Base-by-base conservation (phyloP, 345 rosid species). In the Salix suchowensis region DNA sequence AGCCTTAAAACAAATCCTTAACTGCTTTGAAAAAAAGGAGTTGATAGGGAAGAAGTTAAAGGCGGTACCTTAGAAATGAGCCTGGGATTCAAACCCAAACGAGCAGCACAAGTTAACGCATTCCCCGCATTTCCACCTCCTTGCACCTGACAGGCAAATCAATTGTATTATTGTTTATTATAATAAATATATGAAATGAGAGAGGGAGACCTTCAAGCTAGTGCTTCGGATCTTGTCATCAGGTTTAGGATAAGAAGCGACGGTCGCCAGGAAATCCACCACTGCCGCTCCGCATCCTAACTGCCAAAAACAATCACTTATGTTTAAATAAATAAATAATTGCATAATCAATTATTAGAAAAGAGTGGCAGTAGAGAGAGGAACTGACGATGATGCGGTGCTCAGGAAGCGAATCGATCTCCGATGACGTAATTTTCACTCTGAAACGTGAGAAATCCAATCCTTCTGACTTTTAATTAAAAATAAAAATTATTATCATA, bases 181-280 rank as follows among this genome's bases (percentile, higher is more conserved):
- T 2, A 42, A 42, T 10, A 46, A 52, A 2, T 4, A 18, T 13
- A 58, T 36, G 64, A 18, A 62, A 67, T 6, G 40, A 46, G 15
- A 55, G 21, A 44, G n/a, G 18, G 34, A 36, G 5, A 85, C 85
- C 83, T 75, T 68, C 67, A 72, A 82, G 84, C 92, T 89, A 24
- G 91, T 92, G 87, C 88, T 87, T 81, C 97, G 84, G 85, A 92
- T 92, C 88, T 94, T 94, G 50, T 94, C 97, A 26, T 94, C 97
- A 5, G 97, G 97, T 34, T 89, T 86, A 62, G 97, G 97, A 81
- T 79, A 92, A 78, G 91, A 77, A 75, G 89, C 88, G 44, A 94
- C 96, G 0, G 91, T 81, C 4, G 98, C 98, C 80, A 92, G 76
- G 80, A 88, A 90, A 87, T 91, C 98, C 18, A 94, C 84, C 24